These are phyloP conservation scores for Ustilago curta DNA, from an alignment of 1,284 basidiomycete genomes.

Conservation along the genomic window DNA sequence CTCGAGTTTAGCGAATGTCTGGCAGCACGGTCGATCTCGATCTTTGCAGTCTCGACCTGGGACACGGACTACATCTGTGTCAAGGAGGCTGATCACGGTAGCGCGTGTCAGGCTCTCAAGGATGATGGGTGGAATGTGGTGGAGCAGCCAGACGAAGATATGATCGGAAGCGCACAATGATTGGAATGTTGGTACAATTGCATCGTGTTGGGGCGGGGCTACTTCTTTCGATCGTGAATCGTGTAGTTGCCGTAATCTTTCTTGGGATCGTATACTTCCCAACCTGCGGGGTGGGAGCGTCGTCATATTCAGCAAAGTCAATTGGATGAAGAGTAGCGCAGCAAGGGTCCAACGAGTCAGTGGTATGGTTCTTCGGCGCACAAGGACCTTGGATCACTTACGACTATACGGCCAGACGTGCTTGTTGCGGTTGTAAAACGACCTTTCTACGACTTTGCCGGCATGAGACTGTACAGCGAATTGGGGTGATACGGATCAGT, in stretches of 20 bases:
- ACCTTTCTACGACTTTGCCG: conserved; percentile 94
- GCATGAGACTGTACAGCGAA: conserved; percentile 80
- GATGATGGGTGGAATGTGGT: conserved; percentile 43
- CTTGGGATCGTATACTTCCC: conserved; percentile 64
- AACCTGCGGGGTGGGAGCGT: conserved; percentile 8
- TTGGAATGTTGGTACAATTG: conserved; percentile 10
- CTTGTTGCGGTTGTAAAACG: conserved; percentile 95
- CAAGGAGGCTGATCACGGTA: conserved; percentile 17
- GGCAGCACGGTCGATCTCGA: conserved; percentile 28
- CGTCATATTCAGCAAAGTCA: background rate
- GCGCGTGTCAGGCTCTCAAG: conserved; percentile 24
- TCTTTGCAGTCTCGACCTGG: conserved; percentile 51
- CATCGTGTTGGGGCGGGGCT: background rate
- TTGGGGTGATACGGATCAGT: background rate
- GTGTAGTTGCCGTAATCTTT: conserved; percentile 63
- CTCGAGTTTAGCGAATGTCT: conserved; percentile 43
- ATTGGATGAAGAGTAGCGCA: background rate
- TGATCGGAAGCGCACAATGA: background rate
- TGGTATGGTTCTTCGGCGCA: background rate
- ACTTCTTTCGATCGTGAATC: conserved; percentile 53
- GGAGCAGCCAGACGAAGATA: conserved; percentile 5
- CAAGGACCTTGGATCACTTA: background rate
- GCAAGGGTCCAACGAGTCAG: background rate
- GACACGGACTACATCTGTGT: conserved; percentile 51
- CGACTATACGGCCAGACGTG: conserved; percentile 89